Conservation (phyloP, 75 land plant species). For the Isoetes taiwanensis region DNA sequence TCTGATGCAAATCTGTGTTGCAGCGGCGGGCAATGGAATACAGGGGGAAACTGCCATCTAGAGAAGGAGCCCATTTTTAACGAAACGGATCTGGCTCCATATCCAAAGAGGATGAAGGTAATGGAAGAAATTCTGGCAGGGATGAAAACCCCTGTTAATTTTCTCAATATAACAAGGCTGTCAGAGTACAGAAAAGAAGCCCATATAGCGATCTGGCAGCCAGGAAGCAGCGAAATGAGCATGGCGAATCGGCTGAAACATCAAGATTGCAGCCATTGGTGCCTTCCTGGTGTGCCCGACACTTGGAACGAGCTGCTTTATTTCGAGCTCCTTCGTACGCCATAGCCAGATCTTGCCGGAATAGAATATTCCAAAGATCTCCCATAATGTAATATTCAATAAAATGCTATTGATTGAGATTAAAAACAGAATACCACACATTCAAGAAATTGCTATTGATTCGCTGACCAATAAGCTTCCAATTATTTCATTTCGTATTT, state of each 20-base stretch:
- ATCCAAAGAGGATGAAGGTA: constrained; percentile 35
- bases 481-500: no score
- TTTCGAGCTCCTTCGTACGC: neutral
- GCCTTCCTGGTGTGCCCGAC: constrained; percentile 11
- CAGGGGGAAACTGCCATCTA: constrained; percentile 12
- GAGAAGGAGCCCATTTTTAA: constrained; percentile 37
- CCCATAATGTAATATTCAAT: no score
- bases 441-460: no score
- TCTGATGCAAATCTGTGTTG: neutral
- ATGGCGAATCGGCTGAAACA: neutral
- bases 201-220: constrained; percentile 42
- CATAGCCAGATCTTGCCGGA: no score
- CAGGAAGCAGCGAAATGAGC: neutral
- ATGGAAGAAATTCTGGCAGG: constrained; percentile 23
- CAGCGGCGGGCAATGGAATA: constrained; percentile 62
- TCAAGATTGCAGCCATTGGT: constrained; percentile 16
- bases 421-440: no score
- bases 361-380: no score
- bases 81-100: constrained; percentile 24
- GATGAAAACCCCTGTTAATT: constrained; percentile 37
- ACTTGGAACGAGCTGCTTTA: constrained; percentile 11
- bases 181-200: constrained; percentile 59
- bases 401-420: no score
- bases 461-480: no score
- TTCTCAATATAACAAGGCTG: constrained; percentile 45